These are phyloP conservation scores for Brassica cretica DNA, from an alignment of 345 rosid species.

Conservation along the genomic window DNA sequence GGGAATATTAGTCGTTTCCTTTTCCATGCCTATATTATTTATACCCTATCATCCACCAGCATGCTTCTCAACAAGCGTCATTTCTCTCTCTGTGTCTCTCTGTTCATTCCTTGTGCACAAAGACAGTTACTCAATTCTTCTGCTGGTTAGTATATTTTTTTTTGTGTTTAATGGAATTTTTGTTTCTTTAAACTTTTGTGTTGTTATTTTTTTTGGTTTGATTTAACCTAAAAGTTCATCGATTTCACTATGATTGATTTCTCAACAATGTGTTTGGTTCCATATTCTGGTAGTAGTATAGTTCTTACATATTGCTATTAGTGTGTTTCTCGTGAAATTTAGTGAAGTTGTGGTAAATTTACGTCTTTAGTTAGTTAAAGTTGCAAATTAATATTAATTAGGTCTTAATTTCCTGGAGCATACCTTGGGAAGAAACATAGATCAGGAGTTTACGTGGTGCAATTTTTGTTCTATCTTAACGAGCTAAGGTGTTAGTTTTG, in stretches of 20 bases:
- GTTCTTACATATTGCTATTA: too few relatives aligned
- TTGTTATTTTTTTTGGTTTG: too few relatives aligned
- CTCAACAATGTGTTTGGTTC: neutral
- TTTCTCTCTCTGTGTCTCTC: neutral
- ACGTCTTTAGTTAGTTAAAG: neutral
- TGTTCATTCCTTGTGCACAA: neutral
- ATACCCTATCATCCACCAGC: neutral
- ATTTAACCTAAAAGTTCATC: neutral
- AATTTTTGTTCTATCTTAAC: conserved; percentile 47
- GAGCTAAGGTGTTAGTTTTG: conserved; percentile 53
- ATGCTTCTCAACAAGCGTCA: neutral
- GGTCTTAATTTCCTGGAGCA: neutral
- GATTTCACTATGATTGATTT: neutral
- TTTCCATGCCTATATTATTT: neutral
- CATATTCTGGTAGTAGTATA: too few relatives aligned
- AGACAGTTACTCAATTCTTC: neutral
- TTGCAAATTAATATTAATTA: neutral
- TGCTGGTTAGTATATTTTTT: neutral
- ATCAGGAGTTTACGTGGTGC: conserved; percentile 53
- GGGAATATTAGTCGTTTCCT: neutral
- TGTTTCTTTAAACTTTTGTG: too few relatives aligned
- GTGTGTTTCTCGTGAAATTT: too few relatives aligned
- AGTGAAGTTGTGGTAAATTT: too few relatives aligned
- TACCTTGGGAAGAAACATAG: conserved; percentile 65
- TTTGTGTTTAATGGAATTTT: neutral